Conservation (phyloP, 768 basidiomycete species). For the Strobilomyces dryophilus region DNA sequence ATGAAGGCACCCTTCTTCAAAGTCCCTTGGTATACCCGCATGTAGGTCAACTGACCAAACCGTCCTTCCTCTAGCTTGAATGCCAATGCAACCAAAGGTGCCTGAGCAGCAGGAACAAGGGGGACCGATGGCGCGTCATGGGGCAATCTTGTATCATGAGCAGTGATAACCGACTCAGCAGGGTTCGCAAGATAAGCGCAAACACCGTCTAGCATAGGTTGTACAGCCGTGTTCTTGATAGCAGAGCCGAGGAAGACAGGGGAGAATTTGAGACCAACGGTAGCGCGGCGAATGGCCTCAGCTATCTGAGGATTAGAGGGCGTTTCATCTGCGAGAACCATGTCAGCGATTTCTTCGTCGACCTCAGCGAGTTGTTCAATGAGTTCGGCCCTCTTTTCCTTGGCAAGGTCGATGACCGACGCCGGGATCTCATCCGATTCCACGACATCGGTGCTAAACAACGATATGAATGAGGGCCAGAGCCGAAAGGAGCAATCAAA, state of each 20-base stretch:
- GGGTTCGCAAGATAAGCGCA: slow-evolving; percentile 95
- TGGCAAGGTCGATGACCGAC: slow-evolving; percentile 66
- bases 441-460: slow-evolving; percentile 63
- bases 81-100: slow-evolving; percentile 88
- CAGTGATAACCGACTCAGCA: slow-evolving; percentile 69
- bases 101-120: slow-evolving; percentile 77
- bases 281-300: slow-evolving; percentile 84
- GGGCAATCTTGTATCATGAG: slow-evolving; percentile 77
- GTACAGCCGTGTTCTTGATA: slow-evolving; percentile 94
- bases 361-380: slow-evolving; percentile 96
- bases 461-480: not conserved
- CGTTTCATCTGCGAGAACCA: slow-evolving; percentile 79
- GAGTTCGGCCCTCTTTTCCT: slow-evolving; percentile 83
- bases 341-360: slow-evolving; percentile 91
- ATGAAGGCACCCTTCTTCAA: slow-evolving; percentile 83
- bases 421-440: slow-evolving; percentile 87
- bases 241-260: slow-evolving; percentile 98
- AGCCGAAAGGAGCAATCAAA: not conserved
- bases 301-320: slow-evolving; percentile 73
- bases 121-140: slow-evolving; percentile 63
- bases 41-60: slow-evolving; percentile 96
- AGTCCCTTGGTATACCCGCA: slow-evolving; percentile 95
- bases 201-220: slow-evolving; percentile 90
- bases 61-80: slow-evolving; percentile 99
- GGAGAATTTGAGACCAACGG: slow-evolving; percentile 84